Conservation (phyloP, 305 asterid genomes). For the Galium porrigens region DNA sequence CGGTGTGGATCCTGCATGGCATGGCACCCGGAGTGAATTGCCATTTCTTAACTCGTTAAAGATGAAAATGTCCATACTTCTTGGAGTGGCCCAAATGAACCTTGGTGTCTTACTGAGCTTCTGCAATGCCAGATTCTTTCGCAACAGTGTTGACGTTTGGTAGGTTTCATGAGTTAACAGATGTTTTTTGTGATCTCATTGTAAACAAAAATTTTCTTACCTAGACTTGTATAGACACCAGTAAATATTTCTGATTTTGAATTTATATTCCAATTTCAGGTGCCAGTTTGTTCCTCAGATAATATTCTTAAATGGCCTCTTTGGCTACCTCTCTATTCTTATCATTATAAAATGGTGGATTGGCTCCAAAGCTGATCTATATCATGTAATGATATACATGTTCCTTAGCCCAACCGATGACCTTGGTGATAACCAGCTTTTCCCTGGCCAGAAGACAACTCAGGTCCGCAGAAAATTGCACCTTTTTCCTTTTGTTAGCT, state of each 20-base stretch:
- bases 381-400: slow-evolving; percentile 95
- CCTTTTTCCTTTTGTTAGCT: slow-evolving; percentile 14
- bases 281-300: slow-evolving; percentile 78
- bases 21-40: slow-evolving; percentile 78
- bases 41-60: slow-evolving; percentile 77
- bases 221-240: neutral
- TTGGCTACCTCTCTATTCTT: slow-evolving; percentile 74
- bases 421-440: slow-evolving; percentile 49
- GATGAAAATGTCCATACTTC: slow-evolving; percentile 88
- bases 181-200: neutral
- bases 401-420: slow-evolving; percentile 65
- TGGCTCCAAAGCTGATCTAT: slow-evolving; percentile 80
- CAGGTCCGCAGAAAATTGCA: slow-evolving; percentile 36
- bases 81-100: slow-evolving; percentile 93
- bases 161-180: slow-evolving; percentile 18
- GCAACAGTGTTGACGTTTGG: slow-evolving; percentile 62
- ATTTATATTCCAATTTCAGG: slow-evolving; percentile 41
- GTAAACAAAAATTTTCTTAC: neutral
- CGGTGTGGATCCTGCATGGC: slow-evolving; percentile 92
- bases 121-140: slow-evolving; percentile 62
- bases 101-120: slow-evolving; percentile 74
- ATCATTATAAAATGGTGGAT: slow-evolving; percentile 74
- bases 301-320: slow-evolving; percentile 66
- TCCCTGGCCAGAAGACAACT: slow-evolving; percentile 37
- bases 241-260: neutral